phyloP scores from a whole-genome alignment of 331 rosid genomes.

The Acacia pycnantha region DNA sequence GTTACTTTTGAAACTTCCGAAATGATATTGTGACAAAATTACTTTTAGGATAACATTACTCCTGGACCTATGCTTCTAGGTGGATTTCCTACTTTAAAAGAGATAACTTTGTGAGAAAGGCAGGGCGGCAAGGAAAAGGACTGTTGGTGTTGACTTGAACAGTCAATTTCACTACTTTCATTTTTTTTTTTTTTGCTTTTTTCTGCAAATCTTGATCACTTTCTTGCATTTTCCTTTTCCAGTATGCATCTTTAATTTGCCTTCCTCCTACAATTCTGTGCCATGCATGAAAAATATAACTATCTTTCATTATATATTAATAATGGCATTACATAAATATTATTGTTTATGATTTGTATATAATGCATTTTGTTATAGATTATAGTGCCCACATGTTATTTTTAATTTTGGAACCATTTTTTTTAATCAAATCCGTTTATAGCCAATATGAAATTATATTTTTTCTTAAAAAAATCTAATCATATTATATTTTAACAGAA shows the following conservation, averaged over 20 bases:
- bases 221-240: background rate
- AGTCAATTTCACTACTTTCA: conserved; percentile 47
- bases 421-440: background rate
- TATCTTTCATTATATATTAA: too few species aligned
- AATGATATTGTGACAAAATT: too few species aligned
- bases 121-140: conserved; percentile 42
- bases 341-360: background rate
- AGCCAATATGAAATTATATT: background rate
- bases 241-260: background rate
- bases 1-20: too few species aligned
- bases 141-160: conserved; percentile 55
- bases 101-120: conserved; percentile 25
- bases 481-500: background rate
- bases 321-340: too few species aligned
- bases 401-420: background rate
- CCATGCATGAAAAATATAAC: too few species aligned
- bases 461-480: background rate
- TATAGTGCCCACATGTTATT: background rate
- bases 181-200: conserved; percentile 31
- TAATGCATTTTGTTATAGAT: background rate
- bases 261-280: background rate
- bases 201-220: background rate
- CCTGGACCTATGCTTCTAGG: too few species aligned
- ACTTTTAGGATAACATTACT: too few species aligned
- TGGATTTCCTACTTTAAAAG: background rate